Conservation (phyloP, 306 rosid species). For the Medicago ruthenica region DNA sequence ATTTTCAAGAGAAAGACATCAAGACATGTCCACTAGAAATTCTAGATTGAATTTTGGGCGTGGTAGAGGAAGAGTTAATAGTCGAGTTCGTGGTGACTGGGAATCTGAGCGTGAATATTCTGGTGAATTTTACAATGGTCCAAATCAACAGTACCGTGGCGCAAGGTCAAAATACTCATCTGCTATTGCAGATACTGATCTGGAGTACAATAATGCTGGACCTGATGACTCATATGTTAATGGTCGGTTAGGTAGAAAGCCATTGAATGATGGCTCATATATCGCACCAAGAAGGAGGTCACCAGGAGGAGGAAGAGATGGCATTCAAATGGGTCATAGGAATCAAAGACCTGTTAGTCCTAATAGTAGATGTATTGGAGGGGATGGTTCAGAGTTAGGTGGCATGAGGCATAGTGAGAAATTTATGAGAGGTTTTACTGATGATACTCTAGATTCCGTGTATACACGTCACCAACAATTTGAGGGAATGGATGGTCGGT, state of each 20-base stretch:
- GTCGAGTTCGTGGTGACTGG: constrained; percentile 63
- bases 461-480: constrained; percentile 65
- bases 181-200: constrained; percentile 54
- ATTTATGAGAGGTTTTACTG: constrained; percentile 62
- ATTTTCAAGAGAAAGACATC: constrained; percentile 75
- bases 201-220: constrained; percentile 64
- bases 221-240: constrained; percentile 64
- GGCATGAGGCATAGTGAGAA: constrained; percentile 70
- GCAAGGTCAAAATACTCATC: constrained; percentile 73
- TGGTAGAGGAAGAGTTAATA: constrained; percentile 69
- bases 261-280: constrained; percentile 61
- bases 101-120: constrained; percentile 65
- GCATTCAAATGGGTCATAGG: constrained; percentile 66
- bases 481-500: constrained; percentile 66
- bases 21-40: constrained; percentile 68
- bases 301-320: constrained; percentile 66
- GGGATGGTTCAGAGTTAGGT: constrained; percentile 65
- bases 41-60: constrained; percentile 68
- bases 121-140: constrained; percentile 68
- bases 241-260: constrained; percentile 74
- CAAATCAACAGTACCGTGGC: constrained; percentile 65
- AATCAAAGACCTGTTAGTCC: constrained; percentile 71
- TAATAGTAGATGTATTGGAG: constrained; percentile 66
- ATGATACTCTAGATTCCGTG: constrained; percentile 59
- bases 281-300: constrained; percentile 77